phyloP scores from a whole-genome alignment of 192 early-diverging fungal genomes.

The Podochytrium sp. region DNA sequence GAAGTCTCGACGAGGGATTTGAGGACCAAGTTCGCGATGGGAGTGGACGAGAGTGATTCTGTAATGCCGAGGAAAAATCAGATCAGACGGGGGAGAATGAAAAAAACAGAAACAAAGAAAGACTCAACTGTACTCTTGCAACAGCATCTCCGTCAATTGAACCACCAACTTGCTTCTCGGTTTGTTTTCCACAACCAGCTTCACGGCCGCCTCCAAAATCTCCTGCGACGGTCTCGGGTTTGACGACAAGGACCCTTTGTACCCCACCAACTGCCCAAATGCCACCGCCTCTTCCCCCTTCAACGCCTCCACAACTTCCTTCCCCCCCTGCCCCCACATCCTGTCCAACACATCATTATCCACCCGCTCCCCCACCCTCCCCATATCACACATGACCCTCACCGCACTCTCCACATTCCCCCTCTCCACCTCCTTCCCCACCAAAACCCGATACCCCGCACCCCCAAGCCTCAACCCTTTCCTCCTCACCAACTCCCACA shows the following conservation, averaged over 20 bases:
- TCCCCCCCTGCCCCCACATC: neutral
- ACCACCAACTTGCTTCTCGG: neutral
- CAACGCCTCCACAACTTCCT: neutral
- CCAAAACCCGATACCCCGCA: neutral
- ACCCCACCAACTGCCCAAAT: too few relatives aligned
- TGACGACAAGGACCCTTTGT: too few relatives aligned
- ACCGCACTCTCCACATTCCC: too few relatives aligned
- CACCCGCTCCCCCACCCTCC: neutral
- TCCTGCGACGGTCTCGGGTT: too few relatives aligned
- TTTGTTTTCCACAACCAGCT: too few relatives aligned
- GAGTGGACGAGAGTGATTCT: neutral
- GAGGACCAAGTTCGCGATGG: too few relatives aligned
- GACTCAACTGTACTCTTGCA: conserved; percentile 9
- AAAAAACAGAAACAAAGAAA: neutral
- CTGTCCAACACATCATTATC: neutral
- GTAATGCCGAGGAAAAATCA: neutral
- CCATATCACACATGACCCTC: neutral
- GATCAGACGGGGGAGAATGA: neutral
- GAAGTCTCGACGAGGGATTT: too few relatives aligned
- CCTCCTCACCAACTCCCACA: neutral
- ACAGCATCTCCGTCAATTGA: neutral
- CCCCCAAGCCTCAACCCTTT: neutral
- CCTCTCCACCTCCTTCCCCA: neutral
- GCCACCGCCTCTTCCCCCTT: neutral
- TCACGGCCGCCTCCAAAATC: too few relatives aligned